Evolutionary conservation across 225 moss, liverwort and hornwort genomes (phyloP), one percentile per base, ranked within the genome.

Genomic region (Bryoerythrophyllum caledonicum): DNA sequence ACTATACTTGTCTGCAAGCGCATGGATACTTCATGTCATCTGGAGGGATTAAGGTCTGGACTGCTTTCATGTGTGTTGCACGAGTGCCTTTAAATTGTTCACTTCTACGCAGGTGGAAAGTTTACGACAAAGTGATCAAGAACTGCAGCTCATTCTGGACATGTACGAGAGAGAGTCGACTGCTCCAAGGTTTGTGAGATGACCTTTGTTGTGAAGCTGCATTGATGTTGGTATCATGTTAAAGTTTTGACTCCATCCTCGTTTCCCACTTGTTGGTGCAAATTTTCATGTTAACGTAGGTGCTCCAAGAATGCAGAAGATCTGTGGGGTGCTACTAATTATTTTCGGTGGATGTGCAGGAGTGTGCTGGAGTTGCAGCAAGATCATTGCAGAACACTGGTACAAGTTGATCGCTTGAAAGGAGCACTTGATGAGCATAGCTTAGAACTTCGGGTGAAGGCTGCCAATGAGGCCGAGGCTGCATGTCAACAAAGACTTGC

Each of bases 391-490:
- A 83, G 82, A 84, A 83, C 88, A 65, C 55, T 86, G 63, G 73
- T 86, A 63, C 83, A 88, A 79, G 90, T 90, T 71, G 88, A 90
- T 54, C 72, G 73, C 54, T 81, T 90, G 73, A 88, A 86, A 73
- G 81, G 64, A 86, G 90, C 80, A 40, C 81, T 90, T 53, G 90
- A 90, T 78, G 90, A 90, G 69, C 88, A 90, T 67, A 82, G 88
- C 79, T 77, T 90, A 79, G 90, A 90, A 88, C 85, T 88, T 59
- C 83, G 85, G 63, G 90, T 90, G 75, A 90, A 86, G 75, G 86
- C 88, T 81, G 88, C 90, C 46, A 90, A 90, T 82, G 90, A 90
- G 78, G 88, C 88, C 12, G 88, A 90, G 78, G 83, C 90, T 69
- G 83, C 83, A 44, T 90, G 90, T 75, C 85, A 90, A 62, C 85